These are phyloP conservation scores for Thielaviopsis musarum DNA, from an alignment of 2,329 filamentous ascomycete genomes.

Conservation along the genomic window DNA sequence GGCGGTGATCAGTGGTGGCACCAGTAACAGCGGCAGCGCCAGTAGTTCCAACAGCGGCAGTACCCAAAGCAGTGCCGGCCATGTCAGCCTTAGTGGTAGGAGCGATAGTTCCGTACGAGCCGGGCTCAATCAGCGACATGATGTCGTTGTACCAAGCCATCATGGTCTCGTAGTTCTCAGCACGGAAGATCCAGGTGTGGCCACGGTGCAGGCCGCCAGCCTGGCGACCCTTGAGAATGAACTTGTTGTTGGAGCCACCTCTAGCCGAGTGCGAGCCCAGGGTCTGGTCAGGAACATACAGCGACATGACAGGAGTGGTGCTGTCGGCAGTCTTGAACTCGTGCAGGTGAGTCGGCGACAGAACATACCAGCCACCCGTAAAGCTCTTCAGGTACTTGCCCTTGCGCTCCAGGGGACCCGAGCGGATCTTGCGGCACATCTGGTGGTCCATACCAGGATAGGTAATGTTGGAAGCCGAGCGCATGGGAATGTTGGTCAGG, in stretches of 20 bases:
- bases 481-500: slow-evolving; percentile 63
- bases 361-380: slow-evolving; percentile 88
- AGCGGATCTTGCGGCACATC: slow-evolving; percentile 66
- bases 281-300: slow-evolving; percentile 89
- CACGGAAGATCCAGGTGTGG: slow-evolving; percentile 56
- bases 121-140: slow-evolving; percentile 58
- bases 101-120: slow-evolving; percentile 7
- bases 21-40: background rate
- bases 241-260: slow-evolving; percentile 82
- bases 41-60: background rate
- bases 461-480: slow-evolving; percentile 64
- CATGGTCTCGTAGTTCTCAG: slow-evolving; percentile 78
- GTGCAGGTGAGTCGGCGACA: slow-evolving; percentile 91
- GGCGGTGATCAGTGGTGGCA: background rate
- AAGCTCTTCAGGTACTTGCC: slow-evolving; percentile 98
- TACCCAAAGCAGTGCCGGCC: background rate
- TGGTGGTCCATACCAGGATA: slow-evolving; percentile 85
- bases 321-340: slow-evolving; percentile 97
- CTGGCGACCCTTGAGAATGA: slow-evolving; percentile 91
- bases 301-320: slow-evolving; percentile 85
- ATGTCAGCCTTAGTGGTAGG: background rate
- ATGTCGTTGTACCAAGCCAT: slow-evolving; percentile 93
- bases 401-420: slow-evolving; percentile 87
- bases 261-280: slow-evolving; percentile 77
- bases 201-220: slow-evolving; percentile 81